Percentiles rank a stretch among this genome's conserved stretches.
These are phyloP conservation scores for Balakata baccata DNA, from an alignment of 345 rosid genomes.

Conservation along the genomic window DNA sequence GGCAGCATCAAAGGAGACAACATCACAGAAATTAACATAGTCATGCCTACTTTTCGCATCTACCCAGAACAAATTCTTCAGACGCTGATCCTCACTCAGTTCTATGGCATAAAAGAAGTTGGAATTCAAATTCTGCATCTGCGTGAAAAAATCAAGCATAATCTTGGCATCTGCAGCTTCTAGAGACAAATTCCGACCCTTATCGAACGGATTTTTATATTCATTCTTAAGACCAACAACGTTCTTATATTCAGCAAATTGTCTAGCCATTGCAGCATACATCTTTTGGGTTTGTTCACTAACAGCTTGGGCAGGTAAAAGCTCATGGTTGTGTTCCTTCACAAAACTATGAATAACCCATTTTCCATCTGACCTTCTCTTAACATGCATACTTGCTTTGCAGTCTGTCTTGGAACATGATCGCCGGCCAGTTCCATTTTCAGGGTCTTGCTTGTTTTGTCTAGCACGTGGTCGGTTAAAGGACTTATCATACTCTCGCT, in stretches of 20 bases:
- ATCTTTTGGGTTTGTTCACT: constrained; percentile 69
- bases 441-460: constrained; percentile 57
- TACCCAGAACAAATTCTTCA: constrained; percentile 59
- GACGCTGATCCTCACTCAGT: constrained; percentile 53
- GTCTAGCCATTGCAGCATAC: constrained; percentile 71
- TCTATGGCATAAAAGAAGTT: constrained; percentile 67
- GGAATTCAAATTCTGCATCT: constrained; percentile 50
- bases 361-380: constrained; percentile 59
- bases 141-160: constrained; percentile 46
- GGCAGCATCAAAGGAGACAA: constrained; percentile 54
- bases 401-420: constrained; percentile 61
- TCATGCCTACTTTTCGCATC: constrained; percentile 67
- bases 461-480: constrained; percentile 51
- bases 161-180: constrained; percentile 51
- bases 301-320: constrained; percentile 68
- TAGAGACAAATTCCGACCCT: constrained; percentile 40
- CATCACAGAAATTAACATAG: constrained; percentile 55
- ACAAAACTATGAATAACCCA: constrained; percentile 67
- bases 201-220: constrained; percentile 43
- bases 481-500: constrained; percentile 60
- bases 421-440: constrained; percentile 50
- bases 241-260: constrained; percentile 61
- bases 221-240: constrained; percentile 48
- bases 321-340: constrained; percentile 69
- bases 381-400: constrained; percentile 77